Percentiles rank a stretch among this genome's conserved stretches.
phyloP scores from a whole-genome alignment of 768 basidiomycete species.

The Roridomyces roridus region DNA sequence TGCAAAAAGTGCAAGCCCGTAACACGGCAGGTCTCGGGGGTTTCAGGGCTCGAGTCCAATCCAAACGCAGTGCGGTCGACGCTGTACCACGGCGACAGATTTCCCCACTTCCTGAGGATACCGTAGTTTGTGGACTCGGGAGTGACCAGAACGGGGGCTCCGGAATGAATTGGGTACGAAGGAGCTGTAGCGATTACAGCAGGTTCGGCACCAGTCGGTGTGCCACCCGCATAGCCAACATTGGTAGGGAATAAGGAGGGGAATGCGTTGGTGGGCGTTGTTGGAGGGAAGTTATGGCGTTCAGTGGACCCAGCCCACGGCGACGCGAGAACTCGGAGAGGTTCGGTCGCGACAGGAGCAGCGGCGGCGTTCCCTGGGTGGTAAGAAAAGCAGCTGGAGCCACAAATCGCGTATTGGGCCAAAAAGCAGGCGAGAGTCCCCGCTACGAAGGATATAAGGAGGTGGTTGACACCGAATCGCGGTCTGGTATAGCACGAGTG shows the following conservation, averaged over 20 bases:
- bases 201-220: slow-evolving; percentile 82
- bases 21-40: slow-evolving; percentile 72
- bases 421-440: slow-evolving; percentile 58
- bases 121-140: slow-evolving; percentile 61
- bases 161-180: slow-evolving; percentile 78
- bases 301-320: slow-evolving; percentile 78
- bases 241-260: slow-evolving; percentile 78
- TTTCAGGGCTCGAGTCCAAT: slow-evolving; percentile 70
- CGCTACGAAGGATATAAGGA: slow-evolving; percentile 57
- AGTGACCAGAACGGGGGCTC: slow-evolving; percentile 66
- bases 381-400: slow-evolving; percentile 44
- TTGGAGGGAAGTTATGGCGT: slow-evolving; percentile 73
- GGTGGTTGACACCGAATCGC: slow-evolving; percentile 43
- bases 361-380: slow-evolving; percentile 1
- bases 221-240: slow-evolving; percentile 79
- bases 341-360: slow-evolving; percentile 19
- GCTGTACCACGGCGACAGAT: slow-evolving; percentile 87
- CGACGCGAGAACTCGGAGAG: slow-evolving; percentile 52
- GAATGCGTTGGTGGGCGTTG: slow-evolving; percentile 72
- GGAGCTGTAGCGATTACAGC: slow-evolving; percentile 77
- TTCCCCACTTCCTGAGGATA: slow-evolving; percentile 82
- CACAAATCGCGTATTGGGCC: slow-evolving; percentile 55
- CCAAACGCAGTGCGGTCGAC: slow-evolving; percentile 71
- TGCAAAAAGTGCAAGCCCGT: slow-evolving; percentile 83
- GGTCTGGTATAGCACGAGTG: slow-evolving; percentile 27